Percentiles rank a stretch among this genome's conserved stretches.
Conservation (phyloP, 257 asterid species). For the Pogostemon cablin region DNA sequence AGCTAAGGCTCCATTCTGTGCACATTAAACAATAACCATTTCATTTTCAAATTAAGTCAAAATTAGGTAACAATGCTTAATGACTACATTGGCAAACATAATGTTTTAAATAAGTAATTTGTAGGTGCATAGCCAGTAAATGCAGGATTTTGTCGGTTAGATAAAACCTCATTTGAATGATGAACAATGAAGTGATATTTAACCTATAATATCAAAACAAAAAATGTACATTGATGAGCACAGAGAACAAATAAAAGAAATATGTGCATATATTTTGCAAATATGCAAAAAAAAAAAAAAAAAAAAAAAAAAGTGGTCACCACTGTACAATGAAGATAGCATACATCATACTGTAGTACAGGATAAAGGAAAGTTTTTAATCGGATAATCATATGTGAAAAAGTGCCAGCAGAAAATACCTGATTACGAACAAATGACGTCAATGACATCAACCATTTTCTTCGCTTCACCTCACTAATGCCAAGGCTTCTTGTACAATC, state of each 20-base stretch:
- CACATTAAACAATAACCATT: slow-evolving; percentile 33
- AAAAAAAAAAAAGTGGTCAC: not conserved
- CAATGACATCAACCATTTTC: slow-evolving; percentile 98
- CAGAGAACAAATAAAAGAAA: not conserved
- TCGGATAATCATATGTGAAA: slow-evolving; percentile 4
- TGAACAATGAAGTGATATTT: slow-evolving; percentile 6
- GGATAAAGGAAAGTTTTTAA: not conserved
- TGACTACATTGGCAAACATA: not conserved
- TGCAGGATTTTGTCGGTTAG: not conserved
- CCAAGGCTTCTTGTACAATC: slow-evolving; percentile 97
- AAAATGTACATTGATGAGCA: not conserved
- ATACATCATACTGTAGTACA: not conserved
- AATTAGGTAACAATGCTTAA: not conserved
- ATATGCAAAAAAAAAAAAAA: not conserved
- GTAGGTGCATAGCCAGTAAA: not conserved
- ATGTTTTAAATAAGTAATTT: not conserved
- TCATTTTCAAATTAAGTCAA: slow-evolving; percentile 10
- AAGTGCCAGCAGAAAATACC: slow-evolving; percentile 46
- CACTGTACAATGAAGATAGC: not conserved
- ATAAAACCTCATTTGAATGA: slow-evolving; percentile 8
- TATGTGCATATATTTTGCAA: not conserved
- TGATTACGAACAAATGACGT: slow-evolving; percentile 88
- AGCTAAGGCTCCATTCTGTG: slow-evolving; percentile 94
- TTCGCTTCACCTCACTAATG: slow-evolving; percentile 81
- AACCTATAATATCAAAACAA: not conserved